A percentile compares a stretch with the other conserved stretches of the same genome.
Conservation (phyloP, 2,329 filamentous ascomycete species). For the Paradendryphiella salina region DNA sequence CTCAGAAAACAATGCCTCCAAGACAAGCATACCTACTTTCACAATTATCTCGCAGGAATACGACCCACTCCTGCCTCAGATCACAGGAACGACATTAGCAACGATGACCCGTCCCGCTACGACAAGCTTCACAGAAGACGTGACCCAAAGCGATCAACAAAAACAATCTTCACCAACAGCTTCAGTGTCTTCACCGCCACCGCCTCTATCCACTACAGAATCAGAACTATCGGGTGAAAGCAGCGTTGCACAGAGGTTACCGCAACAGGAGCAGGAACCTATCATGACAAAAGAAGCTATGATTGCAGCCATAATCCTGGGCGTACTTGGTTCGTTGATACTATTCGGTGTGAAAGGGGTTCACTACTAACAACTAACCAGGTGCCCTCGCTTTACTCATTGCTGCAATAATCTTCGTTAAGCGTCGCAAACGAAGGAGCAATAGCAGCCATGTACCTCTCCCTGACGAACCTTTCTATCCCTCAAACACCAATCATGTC, state of each 20-base stretch:
- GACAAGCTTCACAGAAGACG: constrained; percentile 1
- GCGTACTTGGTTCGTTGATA: constrained; percentile 33
- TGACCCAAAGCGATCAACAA: constrained; percentile 1
- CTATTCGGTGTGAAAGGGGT: background rate
- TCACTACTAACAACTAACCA: constrained; percentile 12
- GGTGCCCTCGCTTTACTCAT: constrained; percentile 36
- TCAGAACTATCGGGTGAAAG: background rate
- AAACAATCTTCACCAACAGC: background rate
- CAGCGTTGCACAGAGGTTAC: background rate
- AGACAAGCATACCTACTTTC: constrained; percentile 7
- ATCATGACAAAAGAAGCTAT: constrained; percentile 36
- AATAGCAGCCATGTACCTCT: constrained; percentile 22
- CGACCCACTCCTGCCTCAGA: constrained; percentile 11
- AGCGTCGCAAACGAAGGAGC: constrained; percentile 27
- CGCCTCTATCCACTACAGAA: background rate
- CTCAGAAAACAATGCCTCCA: background rate
- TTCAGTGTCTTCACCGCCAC: background rate
- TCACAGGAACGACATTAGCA: constrained; percentile 7
- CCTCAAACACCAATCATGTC: constrained; percentile 27
- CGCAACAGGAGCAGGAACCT: constrained; percentile 10
- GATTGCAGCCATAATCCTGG: constrained; percentile 38
- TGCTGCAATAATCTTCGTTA: constrained; percentile 28
- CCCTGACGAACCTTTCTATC: constrained; percentile 33
- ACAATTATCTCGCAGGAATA: constrained; percentile 9
- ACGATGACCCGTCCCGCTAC: constrained; percentile 3